These are phyloP conservation scores for Aphanomyces cochlioides DNA, from an alignment of 352 stramenopile species.

Conservation along the genomic window DNA sequence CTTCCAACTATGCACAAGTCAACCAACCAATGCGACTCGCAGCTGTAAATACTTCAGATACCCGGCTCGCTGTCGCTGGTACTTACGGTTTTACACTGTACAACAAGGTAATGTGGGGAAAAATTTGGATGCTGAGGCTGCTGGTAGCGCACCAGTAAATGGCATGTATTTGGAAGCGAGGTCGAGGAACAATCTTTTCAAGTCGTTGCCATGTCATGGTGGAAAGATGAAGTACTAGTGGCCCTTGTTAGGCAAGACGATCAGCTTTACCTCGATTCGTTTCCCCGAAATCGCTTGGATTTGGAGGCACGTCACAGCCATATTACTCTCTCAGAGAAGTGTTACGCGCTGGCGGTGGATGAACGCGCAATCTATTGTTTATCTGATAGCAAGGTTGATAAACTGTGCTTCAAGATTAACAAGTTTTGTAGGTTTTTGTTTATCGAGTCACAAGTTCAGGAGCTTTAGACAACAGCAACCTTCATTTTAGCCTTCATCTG, in stretches of 20 bases:
- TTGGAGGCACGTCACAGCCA: slow-evolving; percentile 37
- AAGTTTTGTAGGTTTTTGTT: slow-evolving; percentile 40
- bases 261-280: slow-evolving; percentile 58
- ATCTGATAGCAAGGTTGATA: slow-evolving; percentile 31
- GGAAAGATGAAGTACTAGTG: slow-evolving; percentile 60
- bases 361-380: slow-evolving; percentile 51
- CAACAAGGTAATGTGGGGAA: slow-evolving; percentile 36
- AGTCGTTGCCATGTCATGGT: slow-evolving; percentile 62
- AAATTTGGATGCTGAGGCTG: background rate
- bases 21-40: slow-evolving; percentile 46
- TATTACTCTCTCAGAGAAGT: background rate
- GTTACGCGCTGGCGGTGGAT: slow-evolving; percentile 6
- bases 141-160: slow-evolving; percentile 50
- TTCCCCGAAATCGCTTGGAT: slow-evolving; percentile 73
- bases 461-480: background rate
- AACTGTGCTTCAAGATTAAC: background rate
- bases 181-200: slow-evolving; percentile 76
- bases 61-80: slow-evolving; percentile 66
- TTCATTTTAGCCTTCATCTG: slow-evolving; percentile 6
- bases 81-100: slow-evolving; percentile 70
- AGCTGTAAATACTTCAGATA: slow-evolving; percentile 48
- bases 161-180: slow-evolving; percentile 80
- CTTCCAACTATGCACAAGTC: slow-evolving; percentile 15
- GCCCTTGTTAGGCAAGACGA: slow-evolving; percentile 57
- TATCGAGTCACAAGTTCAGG: slow-evolving; percentile 10